These are phyloP conservation scores for Sporothrix euskadiensis DNA, from an alignment of 2,329 filamentous ascomycete genomes.

Conservation along the genomic window DNA sequence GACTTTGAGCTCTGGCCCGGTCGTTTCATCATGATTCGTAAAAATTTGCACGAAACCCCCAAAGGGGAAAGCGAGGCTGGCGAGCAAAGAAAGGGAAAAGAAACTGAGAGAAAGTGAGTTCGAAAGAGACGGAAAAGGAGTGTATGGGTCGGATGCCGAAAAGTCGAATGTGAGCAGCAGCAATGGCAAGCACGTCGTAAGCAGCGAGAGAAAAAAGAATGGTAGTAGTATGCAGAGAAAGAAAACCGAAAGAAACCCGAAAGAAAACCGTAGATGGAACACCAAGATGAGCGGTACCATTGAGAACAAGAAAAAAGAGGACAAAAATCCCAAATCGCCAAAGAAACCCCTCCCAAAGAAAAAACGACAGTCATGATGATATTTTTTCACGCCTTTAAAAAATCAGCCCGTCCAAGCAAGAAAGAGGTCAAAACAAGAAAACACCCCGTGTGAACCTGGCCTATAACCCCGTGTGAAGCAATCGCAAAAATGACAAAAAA, in stretches of 20 bases:
- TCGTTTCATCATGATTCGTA: conserved; percentile 22
- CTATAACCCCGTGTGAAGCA: background rate
- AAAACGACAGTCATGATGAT: conserved; percentile 15
- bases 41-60: background rate
- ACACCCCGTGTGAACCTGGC: background rate
- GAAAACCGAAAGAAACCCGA: background rate
- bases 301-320: conserved; percentile 12
- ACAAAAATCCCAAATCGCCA: conserved; percentile 4
- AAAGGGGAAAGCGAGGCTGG: background rate
- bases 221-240: conserved; percentile 14
- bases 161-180: background rate
- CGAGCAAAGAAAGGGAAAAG: background rate
- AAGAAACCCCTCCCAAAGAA: conserved; percentile 13
- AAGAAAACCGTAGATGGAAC: conserved; percentile 6
- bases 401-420: conserved; percentile 5
- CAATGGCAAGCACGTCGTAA: background rate
- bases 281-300: background rate
- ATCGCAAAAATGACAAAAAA: background rate
- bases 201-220: conserved; percentile 16
- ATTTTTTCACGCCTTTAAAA: conserved; percentile 22
- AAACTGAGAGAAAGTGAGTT: background rate
- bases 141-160: background rate
- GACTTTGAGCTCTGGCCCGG: background rate
- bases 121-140: background rate
- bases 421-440: background rate